Evolutionary conservation across 192 early-diverging fungal genomes (phyloP), one percentile per base, ranked within the genome.

Genomic region (Coemansia sp.): DNA sequence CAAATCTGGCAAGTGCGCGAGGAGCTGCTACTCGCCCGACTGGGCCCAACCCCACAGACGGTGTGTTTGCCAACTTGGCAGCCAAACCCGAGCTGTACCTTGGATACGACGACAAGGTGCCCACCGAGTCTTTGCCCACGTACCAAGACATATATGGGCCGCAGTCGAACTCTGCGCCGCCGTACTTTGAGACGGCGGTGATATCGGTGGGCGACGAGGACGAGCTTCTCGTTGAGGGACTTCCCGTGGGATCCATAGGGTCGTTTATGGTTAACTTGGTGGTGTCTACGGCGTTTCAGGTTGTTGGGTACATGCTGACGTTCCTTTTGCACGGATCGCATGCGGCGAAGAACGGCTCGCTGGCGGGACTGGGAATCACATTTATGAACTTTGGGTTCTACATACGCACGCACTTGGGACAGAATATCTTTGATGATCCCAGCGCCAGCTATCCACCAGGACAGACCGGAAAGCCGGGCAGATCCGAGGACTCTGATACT

Each of bases 291-390:
- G 88, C 86, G 61, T 93, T 93, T 62, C 91, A 92, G 67, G 85
- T 93, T 60, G 84, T 92, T 34, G 90, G 94, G 3, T 98, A 95
- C 83, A 87, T 98, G 77, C 76, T 98, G 71, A 95, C 93, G 14
- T 92, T 93, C 65, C 73, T 98, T 65, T 71, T 98, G 62, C 93
- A 94, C 53, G 94, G 92, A 36, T 90, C 88, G 42, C 94, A 98
- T 73, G 91, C 94, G 8, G 93, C 93, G 42, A 91, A 89, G 80
- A 84, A 91, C 67, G 90, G 89, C 33, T 89, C 89, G 51, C 84
- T 88, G 70, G 86, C 88, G 46, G 92, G 93, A 9, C 83, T 93
- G n/a, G 93, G 93, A 9, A 78, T 94, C 59, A 90, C 90, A 23
- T 84, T 94, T 65, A 84, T 94, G 63, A 88, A 89, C 67, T 87